Evolutionary conservation across 1,284 basidiomycete genomes (phyloP).

Genomic region (Vanrija pseudolonga): DNA sequence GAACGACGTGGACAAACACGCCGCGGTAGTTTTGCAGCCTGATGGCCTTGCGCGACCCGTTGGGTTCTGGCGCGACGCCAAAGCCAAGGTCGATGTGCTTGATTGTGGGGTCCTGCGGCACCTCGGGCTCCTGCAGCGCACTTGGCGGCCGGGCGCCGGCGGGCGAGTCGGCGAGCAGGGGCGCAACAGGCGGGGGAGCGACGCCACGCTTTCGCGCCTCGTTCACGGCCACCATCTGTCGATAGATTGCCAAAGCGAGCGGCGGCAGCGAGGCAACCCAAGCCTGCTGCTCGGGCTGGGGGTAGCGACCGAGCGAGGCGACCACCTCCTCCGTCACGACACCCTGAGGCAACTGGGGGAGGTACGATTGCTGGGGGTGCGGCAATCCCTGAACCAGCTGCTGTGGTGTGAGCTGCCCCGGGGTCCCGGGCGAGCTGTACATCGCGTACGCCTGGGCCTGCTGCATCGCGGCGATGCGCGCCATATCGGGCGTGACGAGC

Average conservation of each 20-base stretch:
- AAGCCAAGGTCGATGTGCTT: conserved; percentile 17
- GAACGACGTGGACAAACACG: conserved; percentile 39
- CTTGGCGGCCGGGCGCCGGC: not conserved
- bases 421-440: not conserved
- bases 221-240: conserved; percentile 29
- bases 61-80: not conserved
- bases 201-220: conserved; percentile 31
- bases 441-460: not conserved
- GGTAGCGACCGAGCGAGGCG: conserved; percentile 37
- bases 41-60: conserved; percentile 20
- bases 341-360: conserved; percentile 38
- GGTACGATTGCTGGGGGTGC: conserved; percentile 10
- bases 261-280: conserved; percentile 38
- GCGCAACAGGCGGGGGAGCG: not conserved
- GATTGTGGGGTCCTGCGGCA: conserved; percentile 2
- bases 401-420: conserved; percentile 1
- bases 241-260: conserved; percentile 29
- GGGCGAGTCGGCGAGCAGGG: not conserved
- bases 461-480: not conserved
- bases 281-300: conserved; percentile 36
- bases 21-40: conserved; percentile 41
- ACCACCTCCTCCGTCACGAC: conserved; percentile 45
- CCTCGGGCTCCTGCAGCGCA: not conserved
- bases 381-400: not conserved
- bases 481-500: conserved; percentile 5